Base-by-base conservation (phyloP, 1,139 yeast species). In the Blastobotrys buckinghamii region DNA sequence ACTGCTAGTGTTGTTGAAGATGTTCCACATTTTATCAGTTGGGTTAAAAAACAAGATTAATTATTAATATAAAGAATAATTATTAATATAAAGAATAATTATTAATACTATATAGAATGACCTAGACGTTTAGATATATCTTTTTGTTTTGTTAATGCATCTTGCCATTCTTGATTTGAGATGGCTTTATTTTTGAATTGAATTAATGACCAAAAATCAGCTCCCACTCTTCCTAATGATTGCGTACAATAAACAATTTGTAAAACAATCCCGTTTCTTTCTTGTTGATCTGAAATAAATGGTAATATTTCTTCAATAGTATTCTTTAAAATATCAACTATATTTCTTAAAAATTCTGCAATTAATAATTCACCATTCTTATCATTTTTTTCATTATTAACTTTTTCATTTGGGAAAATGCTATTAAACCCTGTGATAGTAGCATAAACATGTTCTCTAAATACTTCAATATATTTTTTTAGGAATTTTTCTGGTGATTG, bases 241-340 rank as follows among this genome's bases (percentile, higher is more conserved):
- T 81, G 85, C 33, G 92, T 81, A 50, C 92, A 80, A 64, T 86
- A 87, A 1, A 85, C 78, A 41, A 86, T 67, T 63, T 87, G 96
- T 17, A 86, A 66, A 54, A 85, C 74, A 29, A 86, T 65, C 3
- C 88, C 82, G 50, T 83, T 83, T 34, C 77, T 72, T 39, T 75
- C 74, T 16, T 76, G 71, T 20, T 70, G 66, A 35, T 73, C 75
- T 9, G 61, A 64, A 6, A 78, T 63, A 36, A 55, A 52, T 1
- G 68, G 76, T 60, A 67, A 65, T 39, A 63, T 70, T 55, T 62
- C 71, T 8, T 54, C 52, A 26, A 79, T 50, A 1, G 68, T 66
- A 0, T 48, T 51, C 6, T 67, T 59, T 2, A 79, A 64, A 16
- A 67, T 63, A 2, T 51, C 47, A 0, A 74, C 63, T 1, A 74